A percentile compares a stretch with the other conserved stretches of the same genome.
phyloP scores from a whole-genome alignment of 208 protist genomes.

The Trypanosoma avium region DNA sequence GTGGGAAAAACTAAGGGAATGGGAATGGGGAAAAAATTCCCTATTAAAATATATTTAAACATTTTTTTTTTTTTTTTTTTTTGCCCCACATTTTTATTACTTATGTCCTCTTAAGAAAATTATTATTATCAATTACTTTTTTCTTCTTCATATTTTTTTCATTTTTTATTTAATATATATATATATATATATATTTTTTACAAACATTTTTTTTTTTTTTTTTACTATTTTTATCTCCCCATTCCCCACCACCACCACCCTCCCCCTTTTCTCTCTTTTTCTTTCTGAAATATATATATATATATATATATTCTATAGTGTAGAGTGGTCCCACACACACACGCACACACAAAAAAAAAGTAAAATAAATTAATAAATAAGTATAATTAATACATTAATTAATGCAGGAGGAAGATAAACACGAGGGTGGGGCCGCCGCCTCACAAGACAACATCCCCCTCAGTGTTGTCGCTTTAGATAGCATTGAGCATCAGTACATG shows the following conservation, averaged over 20 bases:
- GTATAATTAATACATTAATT: not conserved
- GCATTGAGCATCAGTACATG: conserved; percentile 94
- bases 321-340: too few species aligned
- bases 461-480: conserved; percentile 77
- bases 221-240: too few species aligned
- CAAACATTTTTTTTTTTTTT: conserved; percentile 11
- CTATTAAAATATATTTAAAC: too few species aligned
- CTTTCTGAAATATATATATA: too few species aligned
- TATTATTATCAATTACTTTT: conserved; percentile 22
- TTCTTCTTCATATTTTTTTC: conserved; percentile 21
- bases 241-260: too few species aligned
- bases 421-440: not conserved
- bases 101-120: not conserved
- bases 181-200: conserved; percentile 17
- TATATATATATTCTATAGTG: too few species aligned
- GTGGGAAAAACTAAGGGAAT: too few species aligned
- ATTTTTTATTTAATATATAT: not conserved
- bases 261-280: too few species aligned
- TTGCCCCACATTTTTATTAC: conserved; percentile 12
- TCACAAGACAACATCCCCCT: conserved; percentile 23
- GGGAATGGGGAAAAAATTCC: too few species aligned
- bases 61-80: too few species aligned
- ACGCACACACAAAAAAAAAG: conserved; percentile 6
- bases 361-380: not conserved
- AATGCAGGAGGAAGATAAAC: conserved; percentile 10